Evolutionary conservation across 371 early-diverging fungal genomes (phyloP), one percentile per base, ranked within the genome.

Genomic region (Mucor plumbeus): DNA sequence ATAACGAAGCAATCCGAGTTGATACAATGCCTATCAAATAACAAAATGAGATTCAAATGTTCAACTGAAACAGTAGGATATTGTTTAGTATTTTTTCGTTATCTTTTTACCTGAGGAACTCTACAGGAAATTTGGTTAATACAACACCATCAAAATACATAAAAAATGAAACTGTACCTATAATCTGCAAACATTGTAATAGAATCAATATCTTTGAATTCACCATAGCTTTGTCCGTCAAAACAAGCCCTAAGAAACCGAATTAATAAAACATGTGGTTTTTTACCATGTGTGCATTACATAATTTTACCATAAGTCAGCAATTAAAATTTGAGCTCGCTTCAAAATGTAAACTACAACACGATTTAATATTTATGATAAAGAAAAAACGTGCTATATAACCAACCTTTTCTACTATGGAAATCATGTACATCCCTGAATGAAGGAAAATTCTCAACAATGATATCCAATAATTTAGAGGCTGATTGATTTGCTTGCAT

Each of bases 101-200:
- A 31, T 7, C 19, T 31, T 13, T 43, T 15, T 62, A 53, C 81
- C 72, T 89, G 87, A 3, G 87, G 87, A 1, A 89, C 87, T 54
- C 87, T 81, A 65, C 11, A 21, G 1, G 11, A 17, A n/a, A 50
- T 50, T 21, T 50, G 26, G 26, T 50, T 50, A 50, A 21, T n/a
- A 19, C 19, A 9, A 50, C 10, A 21, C n/a, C 17, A 19, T 10
- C 11, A 11, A 50, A 50, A 3, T 11, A 50, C 11, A 38, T 11
- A 38, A 38, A 19, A 19, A 10, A 50, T 13, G 6, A 50, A 19
- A 35, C 61, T 68, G 11, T 75, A 79, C 85, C 94, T 83, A 67
- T 96, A 96, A 79, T 96, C 96, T 6, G 96, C 96, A 89, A 96
- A 95, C 95, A 96, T 96, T 17, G 96, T 96, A 57, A 96, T 86